phyloP scores from a whole-genome alignment of 2,329 filamentous ascomycete genomes.

The Periconia sp. region DNA sequence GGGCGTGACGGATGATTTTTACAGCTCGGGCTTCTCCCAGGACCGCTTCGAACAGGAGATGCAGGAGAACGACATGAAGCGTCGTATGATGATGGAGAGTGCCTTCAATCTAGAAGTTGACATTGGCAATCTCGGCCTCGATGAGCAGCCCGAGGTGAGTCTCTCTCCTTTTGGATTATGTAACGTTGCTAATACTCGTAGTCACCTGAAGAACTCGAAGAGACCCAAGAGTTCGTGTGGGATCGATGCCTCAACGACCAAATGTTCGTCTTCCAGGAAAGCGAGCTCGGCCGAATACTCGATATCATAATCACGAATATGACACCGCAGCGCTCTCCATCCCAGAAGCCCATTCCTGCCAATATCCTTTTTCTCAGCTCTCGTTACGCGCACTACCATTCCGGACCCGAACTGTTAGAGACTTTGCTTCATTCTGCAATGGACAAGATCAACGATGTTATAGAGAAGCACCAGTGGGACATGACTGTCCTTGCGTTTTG shows the following conservation, averaged over 20 bases:
- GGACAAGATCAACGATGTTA: conserved; percentile 95
- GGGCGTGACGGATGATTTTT: conserved; percentile 87
- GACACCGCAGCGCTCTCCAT: conserved; percentile 92
- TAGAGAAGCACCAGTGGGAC: conserved; percentile 97
- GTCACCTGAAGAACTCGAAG: conserved; percentile 76
- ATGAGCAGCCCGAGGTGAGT: conserved; percentile 89
- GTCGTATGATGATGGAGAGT: conserved; percentile 99
- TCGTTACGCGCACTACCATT: conserved; percentile 95
- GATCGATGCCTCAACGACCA: conserved; percentile 92
- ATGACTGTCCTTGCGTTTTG: conserved; percentile 99
- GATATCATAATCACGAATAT: conserved; percentile 98
- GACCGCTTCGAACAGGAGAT: conserved; percentile 96
- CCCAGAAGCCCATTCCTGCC: conserved; percentile 96
- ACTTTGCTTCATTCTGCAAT: conserved; percentile 84
- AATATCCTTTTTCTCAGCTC: conserved; percentile 97
- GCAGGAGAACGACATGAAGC: conserved; percentile 93
- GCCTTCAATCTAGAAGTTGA: conserved; percentile 96
- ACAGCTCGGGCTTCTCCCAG: conserved; percentile 88
- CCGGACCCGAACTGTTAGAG: conserved; percentile 81
- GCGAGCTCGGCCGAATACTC: conserved; percentile 87
- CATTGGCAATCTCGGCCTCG: conserved; percentile 90
- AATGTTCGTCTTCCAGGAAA: conserved; percentile 99
- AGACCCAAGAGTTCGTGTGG: conserved; percentile 96
- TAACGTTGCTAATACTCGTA: conserved; percentile 31
- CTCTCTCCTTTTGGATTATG: conserved; percentile 3